A percentile compares a stretch with the other conserved stretches of the same genome.
Conservation (phyloP, 179 eudicot genomes). For the Spinacia oleracea region DNA sequence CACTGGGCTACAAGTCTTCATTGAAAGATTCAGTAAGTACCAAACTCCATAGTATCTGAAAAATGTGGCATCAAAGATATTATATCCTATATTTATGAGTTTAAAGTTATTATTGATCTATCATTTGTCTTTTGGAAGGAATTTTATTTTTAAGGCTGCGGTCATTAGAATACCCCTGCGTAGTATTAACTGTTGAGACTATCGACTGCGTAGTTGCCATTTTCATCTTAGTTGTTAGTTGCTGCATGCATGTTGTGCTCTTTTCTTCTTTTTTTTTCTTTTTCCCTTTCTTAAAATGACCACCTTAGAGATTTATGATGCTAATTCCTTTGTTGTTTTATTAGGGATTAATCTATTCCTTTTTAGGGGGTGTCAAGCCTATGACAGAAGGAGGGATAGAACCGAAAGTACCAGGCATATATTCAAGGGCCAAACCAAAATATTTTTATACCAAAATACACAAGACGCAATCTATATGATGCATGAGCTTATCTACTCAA, state of each 20-base stretch:
- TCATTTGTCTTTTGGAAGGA: background rate
- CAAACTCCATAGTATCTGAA: background rate
- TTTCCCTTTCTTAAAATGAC: background rate
- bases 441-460: background rate
- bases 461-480: background rate
- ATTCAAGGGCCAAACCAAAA: background rate
- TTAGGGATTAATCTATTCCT: background rate
- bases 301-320: background rate
- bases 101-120: background rate
- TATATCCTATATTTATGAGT: background rate
- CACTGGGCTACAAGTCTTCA: background rate
- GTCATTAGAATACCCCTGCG: background rate
- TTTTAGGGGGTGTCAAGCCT: background rate
- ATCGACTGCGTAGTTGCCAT: background rate
- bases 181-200: background rate
- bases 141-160: background rate
- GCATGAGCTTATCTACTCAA: background rate
- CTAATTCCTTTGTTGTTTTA: background rate
- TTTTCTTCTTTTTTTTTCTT: background rate
- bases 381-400: background rate
- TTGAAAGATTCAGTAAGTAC: slow-evolving; percentile 15
- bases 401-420: background rate
- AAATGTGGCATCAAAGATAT: background rate
- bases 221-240: background rate
- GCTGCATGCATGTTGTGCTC: background rate